These are phyloP conservation scores for Micractinium sp. DNA, from an alignment of 139 green algal genomes.

Conservation along the genomic window DNA sequence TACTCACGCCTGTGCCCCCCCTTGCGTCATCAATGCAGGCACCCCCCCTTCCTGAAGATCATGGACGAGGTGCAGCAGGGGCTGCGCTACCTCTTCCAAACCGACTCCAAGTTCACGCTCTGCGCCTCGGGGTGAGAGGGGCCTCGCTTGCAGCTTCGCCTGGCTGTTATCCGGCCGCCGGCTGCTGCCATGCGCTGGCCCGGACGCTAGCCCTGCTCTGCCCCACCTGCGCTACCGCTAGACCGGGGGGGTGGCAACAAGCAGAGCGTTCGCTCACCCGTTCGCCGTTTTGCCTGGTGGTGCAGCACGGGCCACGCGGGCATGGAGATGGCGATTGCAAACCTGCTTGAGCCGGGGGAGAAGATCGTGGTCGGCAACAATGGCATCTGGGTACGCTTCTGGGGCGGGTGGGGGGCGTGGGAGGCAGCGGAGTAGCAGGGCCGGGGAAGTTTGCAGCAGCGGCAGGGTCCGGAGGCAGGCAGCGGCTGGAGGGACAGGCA, in stretches of 20 bases:
- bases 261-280: no score
- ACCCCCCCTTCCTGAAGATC: conserved; percentile 94
- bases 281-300: no score
- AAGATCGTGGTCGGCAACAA: conserved; percentile 83
- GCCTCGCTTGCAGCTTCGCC: not conserved
- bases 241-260: no score
- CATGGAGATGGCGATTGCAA: conserved; percentile 93
- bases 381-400: conserved; percentile 78
- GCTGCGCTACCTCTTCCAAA: conserved; percentile 86
- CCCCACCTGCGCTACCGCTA: no score
- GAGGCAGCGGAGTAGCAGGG: not conserved
- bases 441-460: not conserved
- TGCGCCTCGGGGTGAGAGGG: conserved; percentile 72
- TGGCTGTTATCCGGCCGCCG: no score
- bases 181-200: no score
- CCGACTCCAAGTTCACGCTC: conserved; percentile 83
- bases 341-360: conserved; percentile 92
- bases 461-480: no score
- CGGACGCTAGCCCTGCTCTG: no score
- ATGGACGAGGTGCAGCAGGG: conserved; percentile 90
- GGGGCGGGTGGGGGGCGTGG: not conserved
- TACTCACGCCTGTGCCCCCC: not conserved
- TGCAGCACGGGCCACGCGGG: conserved; percentile 66
- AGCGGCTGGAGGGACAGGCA: no score
- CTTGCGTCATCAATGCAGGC: conserved; percentile 34